Evolutionary conservation across 345 rosid species (phyloP).

Genomic region (Eucalyptus rudis): DNA sequence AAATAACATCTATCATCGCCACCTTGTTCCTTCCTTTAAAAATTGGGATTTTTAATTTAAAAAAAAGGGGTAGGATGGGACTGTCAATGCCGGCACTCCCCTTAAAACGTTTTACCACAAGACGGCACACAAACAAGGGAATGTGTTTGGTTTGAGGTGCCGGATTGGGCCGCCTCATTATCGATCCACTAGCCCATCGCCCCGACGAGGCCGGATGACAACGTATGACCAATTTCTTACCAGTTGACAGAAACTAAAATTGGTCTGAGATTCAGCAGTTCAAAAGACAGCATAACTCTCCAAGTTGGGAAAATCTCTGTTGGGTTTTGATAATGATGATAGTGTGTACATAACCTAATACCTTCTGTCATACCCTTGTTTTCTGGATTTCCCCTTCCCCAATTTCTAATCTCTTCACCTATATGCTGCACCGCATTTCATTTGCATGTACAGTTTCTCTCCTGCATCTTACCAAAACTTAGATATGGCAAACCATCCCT

Average conservation of each 20-base stretch:
- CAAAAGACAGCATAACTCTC: not conserved
- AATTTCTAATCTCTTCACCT: not conserved
- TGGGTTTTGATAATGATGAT: not conserved
- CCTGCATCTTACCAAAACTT: not conserved
- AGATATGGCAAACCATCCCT: conserved; percentile 82
- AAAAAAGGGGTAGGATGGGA: not conserved
- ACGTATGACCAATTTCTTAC: no score
- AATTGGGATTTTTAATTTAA: not conserved
- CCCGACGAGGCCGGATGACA: no score
- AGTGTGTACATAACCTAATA: not conserved
- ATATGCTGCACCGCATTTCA: not conserved
- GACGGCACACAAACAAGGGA: not conserved
- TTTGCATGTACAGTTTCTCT: not conserved
- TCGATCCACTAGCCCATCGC: not conserved
- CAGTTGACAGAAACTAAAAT: not conserved
- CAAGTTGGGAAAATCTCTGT: not conserved
- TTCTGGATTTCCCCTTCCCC: not conserved
- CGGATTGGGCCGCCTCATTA: not conserved
- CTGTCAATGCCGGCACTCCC: not conserved
- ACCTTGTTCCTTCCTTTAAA: not conserved
- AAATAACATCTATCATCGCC: not conserved
- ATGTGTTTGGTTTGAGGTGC: not conserved
- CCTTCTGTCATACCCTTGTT: not conserved
- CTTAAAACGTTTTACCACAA: not conserved
- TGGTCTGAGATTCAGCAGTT: not conserved